Evolutionary conservation across 768 basidiomycete genomes (phyloP).

Genomic region (Fomitopsis serialis): DNA sequence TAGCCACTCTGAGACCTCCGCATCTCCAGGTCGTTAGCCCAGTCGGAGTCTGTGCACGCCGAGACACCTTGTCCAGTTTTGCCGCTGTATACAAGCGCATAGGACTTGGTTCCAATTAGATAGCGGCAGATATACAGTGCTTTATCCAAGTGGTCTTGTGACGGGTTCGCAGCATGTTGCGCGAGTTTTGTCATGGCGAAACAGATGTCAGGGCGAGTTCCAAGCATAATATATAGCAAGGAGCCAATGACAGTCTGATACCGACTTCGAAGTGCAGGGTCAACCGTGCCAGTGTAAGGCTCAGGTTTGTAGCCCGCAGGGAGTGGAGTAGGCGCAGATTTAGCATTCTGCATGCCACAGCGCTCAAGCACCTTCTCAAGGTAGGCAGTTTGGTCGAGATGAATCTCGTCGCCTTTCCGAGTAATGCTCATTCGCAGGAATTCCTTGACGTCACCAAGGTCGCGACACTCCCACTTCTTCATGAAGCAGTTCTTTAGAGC

Average conservation of each 20-base stretch:
- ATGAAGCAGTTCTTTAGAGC: constrained; percentile 7
- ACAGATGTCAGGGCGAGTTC: constrained; percentile 34
- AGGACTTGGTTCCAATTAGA: constrained; percentile 1
- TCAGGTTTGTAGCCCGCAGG: constrained; percentile 7
- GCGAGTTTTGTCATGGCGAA: constrained; percentile 28
- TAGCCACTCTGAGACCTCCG: constrained; percentile 2
- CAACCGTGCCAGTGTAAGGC: neutral
- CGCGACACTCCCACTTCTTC: constrained; percentile 6
- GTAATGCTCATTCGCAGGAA: constrained; percentile 20
- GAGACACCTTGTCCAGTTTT: neutral
- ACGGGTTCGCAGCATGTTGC: constrained; percentile 29
- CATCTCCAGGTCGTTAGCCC: constrained; percentile 1
- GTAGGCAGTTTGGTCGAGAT: constrained; percentile 11
- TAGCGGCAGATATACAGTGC: constrained; percentile 1
- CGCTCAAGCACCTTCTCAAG: neutral
- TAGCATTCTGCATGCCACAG: constrained; percentile 10
- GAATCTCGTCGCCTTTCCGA: constrained; percentile 4
- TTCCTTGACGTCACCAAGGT: constrained; percentile 11
- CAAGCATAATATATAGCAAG: constrained; percentile 12
- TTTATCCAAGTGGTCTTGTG: constrained; percentile 1
- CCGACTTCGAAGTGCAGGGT: neutral
- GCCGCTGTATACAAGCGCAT: constrained; percentile 1
- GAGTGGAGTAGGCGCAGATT: constrained; percentile 6
- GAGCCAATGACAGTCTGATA: constrained; percentile 7
- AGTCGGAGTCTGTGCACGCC: constrained; percentile 4